Base-by-base conservation (phyloP, 345 rosid species). In the Fremontodendron californicum region DNA sequence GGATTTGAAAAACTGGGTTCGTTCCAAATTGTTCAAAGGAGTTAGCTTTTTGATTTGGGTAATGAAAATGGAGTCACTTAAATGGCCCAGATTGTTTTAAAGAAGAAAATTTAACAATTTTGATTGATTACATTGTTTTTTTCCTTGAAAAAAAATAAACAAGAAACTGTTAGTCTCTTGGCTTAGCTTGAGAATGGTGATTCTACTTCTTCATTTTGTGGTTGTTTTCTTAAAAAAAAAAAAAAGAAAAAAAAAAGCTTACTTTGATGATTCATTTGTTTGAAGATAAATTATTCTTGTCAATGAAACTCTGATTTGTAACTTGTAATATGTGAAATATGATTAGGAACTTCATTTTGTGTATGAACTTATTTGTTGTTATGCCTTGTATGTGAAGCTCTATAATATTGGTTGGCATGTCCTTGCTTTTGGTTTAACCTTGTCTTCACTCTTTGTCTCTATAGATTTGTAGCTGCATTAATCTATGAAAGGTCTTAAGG, bases 381-480 rank as follows among this genome's bases (percentile, higher is more conserved):
- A 35, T 51, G 43, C 19, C 31, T 51, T 71, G 45, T 54, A 54
- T 73, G 33, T 73, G 54, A 19, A 75, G 55, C 18, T 61, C 43
- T 35, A 51, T 52, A n/a, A 35, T 33, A 39, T 37, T 54, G 55
- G 35, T 48, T 29, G 2, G 43, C 7, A 19, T 60, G 9, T 54
- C 65, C 60, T 9, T 67, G 1, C 37, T 52, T 27, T 29, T 35
- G 70, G 37, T n/a, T 64, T 75, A 13, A 31, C 2, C 43, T 75
- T 48, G 40, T 12, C 15, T 15, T 27, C 18, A 18, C 4, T 12
- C 4, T 57, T 67, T 42, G 19, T 71, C 31, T 10, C 29, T 33
- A 33, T 13, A 31, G 43, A 23, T 18, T 25, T 75, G 45, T 81
- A 52, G 52, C 57, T 73, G 33, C 15, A 63, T 78, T 76, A 40